phyloP scores from a whole-genome alignment of 108 stramenopile species.

The Schizochytrium sp. region DNA sequence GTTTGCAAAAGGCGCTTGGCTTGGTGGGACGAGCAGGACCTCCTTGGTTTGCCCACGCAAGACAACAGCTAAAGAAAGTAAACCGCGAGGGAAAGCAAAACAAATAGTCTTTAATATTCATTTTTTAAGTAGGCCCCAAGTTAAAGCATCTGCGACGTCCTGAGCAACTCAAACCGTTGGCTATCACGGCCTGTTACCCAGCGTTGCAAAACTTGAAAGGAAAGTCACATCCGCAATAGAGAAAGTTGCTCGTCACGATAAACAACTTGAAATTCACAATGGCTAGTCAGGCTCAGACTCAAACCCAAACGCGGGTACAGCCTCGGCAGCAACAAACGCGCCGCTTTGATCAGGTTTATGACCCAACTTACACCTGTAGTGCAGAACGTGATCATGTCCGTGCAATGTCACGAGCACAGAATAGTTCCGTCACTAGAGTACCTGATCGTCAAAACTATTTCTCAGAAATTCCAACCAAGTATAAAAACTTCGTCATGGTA shows the following conservation, averaged over 20 bases:
- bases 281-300: no score
- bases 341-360: conserved; percentile 30
- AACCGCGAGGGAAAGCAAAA: background rate
- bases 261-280: no score
- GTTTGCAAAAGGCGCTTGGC: no score
- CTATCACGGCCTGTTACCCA: no score
- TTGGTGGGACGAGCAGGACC: background rate
- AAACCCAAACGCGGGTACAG: background rate
- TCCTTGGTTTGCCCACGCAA: background rate
- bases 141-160: no score
- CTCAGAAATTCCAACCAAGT: conserved; percentile 29
- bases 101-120: no score
- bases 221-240: no score
- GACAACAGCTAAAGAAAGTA: conserved; percentile 10
- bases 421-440: background rate
- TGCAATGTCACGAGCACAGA: background rate
- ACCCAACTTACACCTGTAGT: conserved; percentile 35
- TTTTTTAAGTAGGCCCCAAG: no score
- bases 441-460: conserved; percentile 9
- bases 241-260: no score
- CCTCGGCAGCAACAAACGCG: conserved; percentile 38
- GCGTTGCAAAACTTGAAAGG: no score
- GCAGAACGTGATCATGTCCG: conserved; percentile 24
- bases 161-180: no score
- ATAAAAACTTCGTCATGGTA: conserved; percentile 26